Conservation (phyloP, 2,329 filamentous ascomycete species). For the Claviceps purpurea region DNA sequence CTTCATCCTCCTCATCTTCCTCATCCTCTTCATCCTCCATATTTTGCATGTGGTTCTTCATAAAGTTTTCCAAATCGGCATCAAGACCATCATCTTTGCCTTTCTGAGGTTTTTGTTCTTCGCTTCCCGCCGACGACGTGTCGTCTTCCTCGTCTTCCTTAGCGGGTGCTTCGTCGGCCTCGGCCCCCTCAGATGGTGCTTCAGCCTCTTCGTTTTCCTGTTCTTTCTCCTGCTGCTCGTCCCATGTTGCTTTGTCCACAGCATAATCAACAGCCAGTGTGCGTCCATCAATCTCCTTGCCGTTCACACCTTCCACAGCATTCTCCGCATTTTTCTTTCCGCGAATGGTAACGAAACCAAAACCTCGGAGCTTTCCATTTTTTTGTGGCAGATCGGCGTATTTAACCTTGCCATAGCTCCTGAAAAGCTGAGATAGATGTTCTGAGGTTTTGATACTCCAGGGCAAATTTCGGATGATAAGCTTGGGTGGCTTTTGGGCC, state of each 20-base stretch:
- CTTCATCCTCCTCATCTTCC: constrained; percentile 33
- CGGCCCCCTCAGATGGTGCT: constrained; percentile 18
- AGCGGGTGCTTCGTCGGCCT: constrained; percentile 18
- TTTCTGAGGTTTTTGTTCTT: constrained; percentile 14
- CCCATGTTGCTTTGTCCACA: constrained; percentile 80
- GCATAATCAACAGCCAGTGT: constrained; percentile 93
- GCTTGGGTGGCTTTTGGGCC: constrained; percentile 52
- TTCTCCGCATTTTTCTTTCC: constrained; percentile 85
- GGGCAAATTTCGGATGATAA: constrained; percentile 86
- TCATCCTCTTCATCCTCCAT: constrained; percentile 46
- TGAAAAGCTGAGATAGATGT: constrained; percentile 66
- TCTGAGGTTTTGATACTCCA: constrained; percentile 89
- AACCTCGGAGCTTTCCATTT: constrained; percentile 66
- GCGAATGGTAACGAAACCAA: constrained; percentile 82
- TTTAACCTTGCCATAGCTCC: constrained; percentile 84
- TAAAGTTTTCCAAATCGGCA: constrained; percentile 39
- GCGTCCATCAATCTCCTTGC: constrained; percentile 77
- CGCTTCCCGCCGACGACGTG: constrained; percentile 13
- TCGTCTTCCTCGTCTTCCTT: constrained; percentile 16
- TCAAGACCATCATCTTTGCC: constrained; percentile 27
- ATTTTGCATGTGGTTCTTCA: constrained; percentile 44
- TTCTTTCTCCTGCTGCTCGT: constrained; percentile 40
- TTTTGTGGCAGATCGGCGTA: constrained; percentile 72
- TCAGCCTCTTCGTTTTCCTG: constrained; percentile 23
- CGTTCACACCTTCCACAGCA: constrained; percentile 74